Evolutionary conservation across 1,284 basidiomycete genomes (phyloP).

Genomic region (Coniophora puteana): DNA sequence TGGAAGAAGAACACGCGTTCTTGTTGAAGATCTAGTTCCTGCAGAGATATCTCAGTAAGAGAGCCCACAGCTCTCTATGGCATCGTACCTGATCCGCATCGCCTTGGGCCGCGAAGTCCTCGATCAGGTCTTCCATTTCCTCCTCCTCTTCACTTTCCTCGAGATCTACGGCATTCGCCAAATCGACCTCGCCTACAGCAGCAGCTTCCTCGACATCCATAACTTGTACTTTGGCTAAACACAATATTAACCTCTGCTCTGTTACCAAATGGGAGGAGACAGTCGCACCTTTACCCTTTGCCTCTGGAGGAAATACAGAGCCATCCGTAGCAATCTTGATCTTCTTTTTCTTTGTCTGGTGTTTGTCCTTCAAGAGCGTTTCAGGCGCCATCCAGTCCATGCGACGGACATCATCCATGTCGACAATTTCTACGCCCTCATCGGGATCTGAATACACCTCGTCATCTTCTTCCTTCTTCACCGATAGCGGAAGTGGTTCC

Average conservation of each 20-base stretch:
- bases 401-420: constrained; percentile 77
- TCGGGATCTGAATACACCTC: constrained; percentile 87
- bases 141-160: constrained; percentile 87
- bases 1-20: constrained; percentile 88
- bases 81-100: constrained; percentile 36
- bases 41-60: constrained; percentile 4
- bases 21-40: constrained; percentile 47
- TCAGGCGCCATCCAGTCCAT: constrained; percentile 93
- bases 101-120: constrained; percentile 64
- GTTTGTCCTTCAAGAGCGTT: constrained; percentile 58
- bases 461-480: constrained; percentile 43
- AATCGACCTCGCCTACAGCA: constrained; percentile 45
- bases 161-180: constrained; percentile 73
- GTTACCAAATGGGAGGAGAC: not conserved
- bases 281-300: constrained; percentile 31
- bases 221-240: constrained; percentile 4
- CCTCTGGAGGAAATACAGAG: constrained; percentile 20
- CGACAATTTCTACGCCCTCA: constrained; percentile 83
- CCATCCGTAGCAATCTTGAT: constrained; percentile 47
- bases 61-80: constrained; percentile 6
- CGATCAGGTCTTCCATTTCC: constrained; percentile 79
- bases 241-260: too few species aligned
- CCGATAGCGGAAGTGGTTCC: too few species aligned
- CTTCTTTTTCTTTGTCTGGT: constrained; percentile 39
- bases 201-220: constrained; percentile 24